These are phyloP conservation scores for Diplogelasinospora grovesii DNA, from an alignment of 495 filamentous ascomycete genomes.

Conservation along the genomic window DNA sequence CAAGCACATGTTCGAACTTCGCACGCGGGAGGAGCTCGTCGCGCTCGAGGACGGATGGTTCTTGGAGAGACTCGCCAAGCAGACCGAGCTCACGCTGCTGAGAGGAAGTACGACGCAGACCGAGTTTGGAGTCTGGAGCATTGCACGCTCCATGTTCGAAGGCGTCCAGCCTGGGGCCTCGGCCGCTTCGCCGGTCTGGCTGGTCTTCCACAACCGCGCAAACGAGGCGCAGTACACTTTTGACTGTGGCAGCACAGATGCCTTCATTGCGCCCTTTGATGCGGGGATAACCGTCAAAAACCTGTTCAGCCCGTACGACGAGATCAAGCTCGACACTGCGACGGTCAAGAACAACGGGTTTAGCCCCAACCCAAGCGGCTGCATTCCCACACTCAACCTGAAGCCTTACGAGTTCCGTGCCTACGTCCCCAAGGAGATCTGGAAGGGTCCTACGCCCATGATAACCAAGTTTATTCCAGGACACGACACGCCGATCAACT, in stretches of 20 bases:
- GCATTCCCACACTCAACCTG: conserved; percentile 46
- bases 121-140: conserved; percentile 56
- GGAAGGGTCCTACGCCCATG: conserved; percentile 47
- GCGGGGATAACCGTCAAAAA: conserved; percentile 56
- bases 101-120: conserved; percentile 51
- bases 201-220: conserved; percentile 54
- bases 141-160: conserved; percentile 9
- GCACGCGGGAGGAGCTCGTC: conserved; percentile 41
- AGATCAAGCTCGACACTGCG: conserved; percentile 15
- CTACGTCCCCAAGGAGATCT: conserved; percentile 55
- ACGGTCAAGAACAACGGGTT: not conserved
- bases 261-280: conserved; percentile 52
- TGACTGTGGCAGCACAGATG: conserved; percentile 42
- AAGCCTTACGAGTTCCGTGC: conserved; percentile 54
- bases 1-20: conserved; percentile 59
- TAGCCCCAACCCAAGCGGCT: conserved; percentile 40
- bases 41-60: conserved; percentile 57
- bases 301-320: conserved; percentile 62
- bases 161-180: conserved; percentile 55
- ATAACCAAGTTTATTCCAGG: conserved; percentile 59
- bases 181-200: conserved; percentile 43
- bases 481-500: conserved; percentile 50
- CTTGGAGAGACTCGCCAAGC: conserved; percentile 51
- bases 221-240: conserved; percentile 54
- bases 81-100: conserved; percentile 48